phyloP scores from a whole-genome alignment of 2,329 filamentous ascomycete species.

The Claviceps maximensis region DNA sequence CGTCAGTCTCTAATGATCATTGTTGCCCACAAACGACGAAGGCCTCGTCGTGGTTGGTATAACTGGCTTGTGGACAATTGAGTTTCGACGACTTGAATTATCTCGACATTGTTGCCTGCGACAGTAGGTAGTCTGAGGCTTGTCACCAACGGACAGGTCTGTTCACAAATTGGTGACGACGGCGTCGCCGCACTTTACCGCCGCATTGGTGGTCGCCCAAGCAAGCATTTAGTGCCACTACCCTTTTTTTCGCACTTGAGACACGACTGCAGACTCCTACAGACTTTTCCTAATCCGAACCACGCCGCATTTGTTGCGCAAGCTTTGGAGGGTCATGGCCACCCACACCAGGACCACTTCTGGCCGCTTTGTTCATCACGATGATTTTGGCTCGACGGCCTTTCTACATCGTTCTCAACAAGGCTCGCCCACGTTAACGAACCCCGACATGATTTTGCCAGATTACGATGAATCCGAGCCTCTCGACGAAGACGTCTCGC shows the following conservation, averaged over 20 bases:
- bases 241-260: neutral
- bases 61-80: neutral
- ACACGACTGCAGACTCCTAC: neutral
- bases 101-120: neutral
- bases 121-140: neutral
- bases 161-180: neutral
- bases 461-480: constrained; percentile 49
- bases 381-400: constrained; percentile 12
- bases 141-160: neutral
- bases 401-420: constrained; percentile 37
- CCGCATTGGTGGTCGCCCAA: neutral
- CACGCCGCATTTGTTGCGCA: neutral
- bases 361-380: constrained; percentile 17
- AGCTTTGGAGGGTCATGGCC: constrained; percentile 16
- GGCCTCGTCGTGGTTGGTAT: neutral
- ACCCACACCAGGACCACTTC: constrained; percentile 15
- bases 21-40: neutral
- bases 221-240: neutral
- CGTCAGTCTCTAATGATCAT: neutral
- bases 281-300: neutral
- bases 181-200: neutral
- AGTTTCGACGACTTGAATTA: neutral
- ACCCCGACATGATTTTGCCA: constrained; percentile 89
- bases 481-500: constrained; percentile 36
- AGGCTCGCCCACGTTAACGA: constrained; percentile 75